Evolutionary conservation across 1,139 yeast species (phyloP), one percentile per base, ranked within the genome.

Genomic region (Suhomyces anneliseae): DNA sequence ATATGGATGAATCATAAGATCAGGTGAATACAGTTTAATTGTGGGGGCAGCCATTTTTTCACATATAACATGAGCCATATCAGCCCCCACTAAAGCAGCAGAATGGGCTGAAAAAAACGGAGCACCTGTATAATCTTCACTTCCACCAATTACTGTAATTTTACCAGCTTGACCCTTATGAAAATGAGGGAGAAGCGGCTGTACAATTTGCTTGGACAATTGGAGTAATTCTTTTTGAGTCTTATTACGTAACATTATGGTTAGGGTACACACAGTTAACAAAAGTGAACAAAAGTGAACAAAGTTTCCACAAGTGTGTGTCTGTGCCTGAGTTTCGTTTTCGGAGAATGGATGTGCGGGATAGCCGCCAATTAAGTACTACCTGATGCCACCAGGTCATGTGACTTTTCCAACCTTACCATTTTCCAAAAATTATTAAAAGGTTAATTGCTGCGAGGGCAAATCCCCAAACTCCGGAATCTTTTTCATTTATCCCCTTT

Each of bases 91-190:
- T 32, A 87, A 68, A 2, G 96, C 88, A 1, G 95, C 82, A 1
- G 97, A 88, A 61, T 87, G 85, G 10, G 95, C 86, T 27, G 96
- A 79, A 64, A 93, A 93, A 68, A 76, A 93, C 2, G 99, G 99
- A 0, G 99, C 99, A 0, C 99, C 99, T 0, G 98, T 92, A 63
- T 88, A 90, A 60, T 92, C 97, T 62, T 88, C 95, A 63, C 95
- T 85, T 1, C 99, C 99, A 11, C 99, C 99, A 49, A 93, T 79
- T 0, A 93, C 90, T 7, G 85, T 90, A 5, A 93, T 74, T 51
- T 90, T 76, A 5, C 98, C 98, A 3, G 92, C 88, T 68, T 93
- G 98, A 36, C 99, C 99, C 64, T 93, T 93, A 68, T 93, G 87
- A 63, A 87, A 86, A 7, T 66, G 57, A 6, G 89, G 81, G 7